Conservation (phyloP, 139 green algal genomes). For the Haematococcus sp. region DNA sequence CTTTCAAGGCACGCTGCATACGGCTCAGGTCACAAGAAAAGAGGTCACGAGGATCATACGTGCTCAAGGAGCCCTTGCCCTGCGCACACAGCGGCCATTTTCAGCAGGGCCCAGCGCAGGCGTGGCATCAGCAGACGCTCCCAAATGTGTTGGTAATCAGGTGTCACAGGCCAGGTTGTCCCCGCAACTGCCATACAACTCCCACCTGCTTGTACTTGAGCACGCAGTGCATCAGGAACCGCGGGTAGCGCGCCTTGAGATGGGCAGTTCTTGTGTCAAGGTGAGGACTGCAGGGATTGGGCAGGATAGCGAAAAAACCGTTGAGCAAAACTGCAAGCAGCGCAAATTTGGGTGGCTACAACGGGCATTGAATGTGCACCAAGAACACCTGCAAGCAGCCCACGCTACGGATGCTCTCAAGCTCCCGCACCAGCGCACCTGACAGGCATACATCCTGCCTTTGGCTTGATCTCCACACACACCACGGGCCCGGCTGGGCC, state of each 20-base stretch:
- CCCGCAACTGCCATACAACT: too few relatives aligned
- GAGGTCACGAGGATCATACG: slow-evolving; percentile 77
- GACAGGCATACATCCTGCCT: slow-evolving; percentile 53
- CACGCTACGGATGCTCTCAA: background rate
- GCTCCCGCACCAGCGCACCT: background rate
- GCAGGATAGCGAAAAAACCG: slow-evolving; percentile 10
- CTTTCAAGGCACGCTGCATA: slow-evolving; percentile 25
- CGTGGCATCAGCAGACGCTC: too few relatives aligned
- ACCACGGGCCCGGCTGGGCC: slow-evolving; percentile 21
- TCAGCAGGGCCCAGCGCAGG: too few relatives aligned
- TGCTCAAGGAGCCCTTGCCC: slow-evolving; percentile 43
- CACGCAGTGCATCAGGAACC: slow-evolving; percentile 64
- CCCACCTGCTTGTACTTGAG: slow-evolving; percentile 61
- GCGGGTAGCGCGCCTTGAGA: slow-evolving; percentile 41
- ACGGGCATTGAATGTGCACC: too few relatives aligned
- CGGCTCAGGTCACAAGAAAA: slow-evolving; percentile 56
- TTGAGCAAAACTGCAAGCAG: too few relatives aligned
- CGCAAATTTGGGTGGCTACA: too few relatives aligned
- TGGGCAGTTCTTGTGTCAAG: slow-evolving; percentile 5
- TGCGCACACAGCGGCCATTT: slow-evolving; percentile 1
- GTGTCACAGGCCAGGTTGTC: too few relatives aligned
- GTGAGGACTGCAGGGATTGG: background rate
- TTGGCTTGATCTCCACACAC: slow-evolving; percentile 75
- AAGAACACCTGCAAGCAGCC: too few relatives aligned
- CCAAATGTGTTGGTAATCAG: too few relatives aligned